These are phyloP conservation scores for Clarireedia paspali DNA, from an alignment of 2,329 filamentous ascomycete species.

Conservation along the genomic window DNA sequence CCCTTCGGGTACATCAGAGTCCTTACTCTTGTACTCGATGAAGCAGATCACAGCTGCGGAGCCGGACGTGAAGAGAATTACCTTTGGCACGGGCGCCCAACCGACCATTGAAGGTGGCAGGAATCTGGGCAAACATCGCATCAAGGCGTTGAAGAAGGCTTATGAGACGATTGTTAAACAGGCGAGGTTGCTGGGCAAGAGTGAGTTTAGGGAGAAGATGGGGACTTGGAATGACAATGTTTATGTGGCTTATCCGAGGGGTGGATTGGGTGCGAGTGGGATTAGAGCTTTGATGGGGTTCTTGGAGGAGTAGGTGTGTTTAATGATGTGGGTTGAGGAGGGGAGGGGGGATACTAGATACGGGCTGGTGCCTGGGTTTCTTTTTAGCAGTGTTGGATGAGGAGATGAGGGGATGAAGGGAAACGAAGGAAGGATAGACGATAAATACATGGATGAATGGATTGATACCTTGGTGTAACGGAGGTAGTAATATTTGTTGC, in stretches of 20 bases:
- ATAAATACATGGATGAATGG: slow-evolving; percentile 21
- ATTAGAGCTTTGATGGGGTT: slow-evolving; percentile 83
- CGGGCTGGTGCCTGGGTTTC: no score
- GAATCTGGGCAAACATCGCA: slow-evolving; percentile 71
- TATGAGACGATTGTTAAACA: slow-evolving; percentile 78
- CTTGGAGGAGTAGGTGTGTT: slow-evolving; percentile 52
- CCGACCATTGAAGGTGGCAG: slow-evolving; percentile 68
- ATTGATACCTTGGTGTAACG: not conserved
- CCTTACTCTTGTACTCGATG: slow-evolving; percentile 67
- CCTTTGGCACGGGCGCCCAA: slow-evolving; percentile 79
- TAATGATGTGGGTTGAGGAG: no score
- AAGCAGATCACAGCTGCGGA: slow-evolving; percentile 42
- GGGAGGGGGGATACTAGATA: no score
- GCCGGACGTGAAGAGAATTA: slow-evolving; percentile 58
- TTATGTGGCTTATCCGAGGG: slow-evolving; percentile 83
- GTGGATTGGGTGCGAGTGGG: slow-evolving; percentile 74
- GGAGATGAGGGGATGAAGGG: no score
- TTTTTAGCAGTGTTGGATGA: no score
- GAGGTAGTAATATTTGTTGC: no score
- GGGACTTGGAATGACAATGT: slow-evolving; percentile 76
- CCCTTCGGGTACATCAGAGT: slow-evolving; percentile 81
- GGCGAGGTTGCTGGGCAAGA: slow-evolving; percentile 75
- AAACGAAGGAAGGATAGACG: slow-evolving; percentile 31
- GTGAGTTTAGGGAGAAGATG: slow-evolving; percentile 85
- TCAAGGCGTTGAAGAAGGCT: slow-evolving; percentile 73